Evolutionary conservation across 73 alveolate species (phyloP).

Genomic region (Urostyla sp.): DNA sequence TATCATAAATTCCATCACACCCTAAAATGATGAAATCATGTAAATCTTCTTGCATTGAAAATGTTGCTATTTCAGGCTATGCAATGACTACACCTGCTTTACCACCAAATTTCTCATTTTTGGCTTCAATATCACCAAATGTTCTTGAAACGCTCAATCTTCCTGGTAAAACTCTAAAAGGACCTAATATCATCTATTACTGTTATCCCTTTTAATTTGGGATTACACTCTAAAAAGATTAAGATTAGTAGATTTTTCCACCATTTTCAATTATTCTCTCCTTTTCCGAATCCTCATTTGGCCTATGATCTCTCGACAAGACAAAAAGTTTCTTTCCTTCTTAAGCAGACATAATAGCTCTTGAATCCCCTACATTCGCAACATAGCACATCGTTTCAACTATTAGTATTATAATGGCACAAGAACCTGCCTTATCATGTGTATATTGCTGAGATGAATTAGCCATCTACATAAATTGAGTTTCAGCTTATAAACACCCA

Average conservation of each 20-base stretch:
- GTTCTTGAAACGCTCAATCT: constrained; percentile 82
- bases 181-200: constrained; percentile 66
- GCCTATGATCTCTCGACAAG: constrained; percentile 66
- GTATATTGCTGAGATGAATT: constrained; percentile 64
- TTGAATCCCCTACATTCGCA: constrained; percentile 77
- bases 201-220: constrained; percentile 36
- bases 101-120: constrained; percentile 77
- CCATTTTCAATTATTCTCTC: constrained; percentile 57
- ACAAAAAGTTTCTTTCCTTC: constrained; percentile 36
- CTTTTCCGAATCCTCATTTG: constrained; percentile 60
- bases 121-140: constrained; percentile 86
- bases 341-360: constrained; percentile 67
- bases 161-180: constrained; percentile 83
- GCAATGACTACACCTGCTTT: constrained; percentile 80
- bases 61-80: constrained; percentile 76
- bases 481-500: constrained; percentile 59
- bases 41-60: constrained; percentile 63
- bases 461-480: constrained; percentile 60
- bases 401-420: constrained; percentile 52
- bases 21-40: constrained; percentile 77
- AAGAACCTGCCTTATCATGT: constrained; percentile 73
- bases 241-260: constrained; percentile 58
- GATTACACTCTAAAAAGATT: constrained; percentile 23
- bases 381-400: constrained; percentile 56
- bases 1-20: constrained; percentile 73